phyloP scores from a whole-genome alignment of 192 early-diverging fungal species.

The Borealophlyctis nickersoniae region DNA sequence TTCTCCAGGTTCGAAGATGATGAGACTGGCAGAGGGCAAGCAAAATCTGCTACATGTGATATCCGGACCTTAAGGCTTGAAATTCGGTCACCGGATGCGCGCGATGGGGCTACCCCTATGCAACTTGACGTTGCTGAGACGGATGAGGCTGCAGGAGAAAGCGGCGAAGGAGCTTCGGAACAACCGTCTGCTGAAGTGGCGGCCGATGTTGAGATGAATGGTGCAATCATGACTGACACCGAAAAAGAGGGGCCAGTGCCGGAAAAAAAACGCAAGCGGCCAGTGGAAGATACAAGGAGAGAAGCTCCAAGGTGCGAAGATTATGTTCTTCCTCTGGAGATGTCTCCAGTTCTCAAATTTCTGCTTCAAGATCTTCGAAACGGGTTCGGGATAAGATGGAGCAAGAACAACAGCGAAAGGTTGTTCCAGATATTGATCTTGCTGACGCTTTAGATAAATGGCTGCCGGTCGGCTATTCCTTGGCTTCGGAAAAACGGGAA shows the following conservation, averaged over 20 bases:
- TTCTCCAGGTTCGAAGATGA: too few relatives aligned
- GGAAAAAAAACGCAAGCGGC: neutral
- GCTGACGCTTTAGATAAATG: constrained; percentile 1
- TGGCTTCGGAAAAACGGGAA: neutral
- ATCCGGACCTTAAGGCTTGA: too few relatives aligned
- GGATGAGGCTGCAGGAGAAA: neutral
- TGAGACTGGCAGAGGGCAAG: too few relatives aligned
- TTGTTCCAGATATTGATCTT: constrained; percentile 1
- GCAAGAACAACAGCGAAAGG: constrained; percentile 22
- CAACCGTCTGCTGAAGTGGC: neutral
- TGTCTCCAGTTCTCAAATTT: neutral
- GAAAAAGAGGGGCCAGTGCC: neutral
- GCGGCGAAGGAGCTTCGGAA: neutral
- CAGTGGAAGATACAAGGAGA: neutral
- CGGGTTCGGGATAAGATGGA: constrained; percentile 16
- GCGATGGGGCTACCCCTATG: neutral
- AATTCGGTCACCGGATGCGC: neutral
- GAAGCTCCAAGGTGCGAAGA: neutral
- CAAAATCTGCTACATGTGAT: too few relatives aligned
- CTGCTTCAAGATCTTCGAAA: constrained; percentile 8
- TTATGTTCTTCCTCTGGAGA: neutral
- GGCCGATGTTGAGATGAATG: neutral
- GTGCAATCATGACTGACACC: neutral
- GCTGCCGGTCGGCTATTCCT: constrained; percentile 6
- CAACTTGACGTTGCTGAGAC: neutral